Base-by-base conservation (phyloP, 345 rosid species). In the Lepidium aucheri region DNA sequence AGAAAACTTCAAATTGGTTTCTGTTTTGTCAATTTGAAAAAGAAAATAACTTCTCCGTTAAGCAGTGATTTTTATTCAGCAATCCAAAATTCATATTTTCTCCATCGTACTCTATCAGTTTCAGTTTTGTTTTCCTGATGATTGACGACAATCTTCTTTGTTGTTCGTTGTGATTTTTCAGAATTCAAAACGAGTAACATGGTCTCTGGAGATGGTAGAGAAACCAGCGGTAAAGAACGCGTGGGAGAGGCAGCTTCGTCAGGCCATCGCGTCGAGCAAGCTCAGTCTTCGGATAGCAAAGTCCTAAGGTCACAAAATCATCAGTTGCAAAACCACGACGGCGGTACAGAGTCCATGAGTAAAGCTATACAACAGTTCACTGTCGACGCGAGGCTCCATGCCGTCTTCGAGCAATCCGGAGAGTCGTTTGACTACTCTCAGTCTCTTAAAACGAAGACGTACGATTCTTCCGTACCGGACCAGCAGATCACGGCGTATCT, bases 301-400 rank as follows among this genome's bases (percentile, higher is more conserved):
- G 77, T 79, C 39, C 36, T 71, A 47, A 74, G 81, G 65, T 63
- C 74, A 0, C 63, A 50, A 8, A 61, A 44, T n/a, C 26, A 44
- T n/a, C 60, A 65, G 13, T 12, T 26, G 4, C 67, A 53, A 24
- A 62, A 41, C 40, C 67, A 70, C 47, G 40, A 8, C 10, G 76
- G 53, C 43, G 43, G 70, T 38, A 70, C 82, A 3, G 87, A 84
- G 12, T 84, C 90, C 14, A n/a, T 66, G 10, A 92, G 85, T 82
- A 93, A 88, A 82, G 95, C 98, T 52, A 84, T 93, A 67, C 97
- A 87, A 17, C 97, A 93, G 82, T 93, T 82, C 88, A 93, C 96
- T 0, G 89, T 83, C 11, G 98, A 93, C 55, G 98, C 98, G 3
- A 87, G 85, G 4, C 95, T 93, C 28, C 97, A 93, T 57, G 98